Evolutionary conservation across 2,329 filamentous ascomycete species (phyloP), one percentile per base, ranked within the genome.

Genomic region (Trichoderma sp.): DNA sequence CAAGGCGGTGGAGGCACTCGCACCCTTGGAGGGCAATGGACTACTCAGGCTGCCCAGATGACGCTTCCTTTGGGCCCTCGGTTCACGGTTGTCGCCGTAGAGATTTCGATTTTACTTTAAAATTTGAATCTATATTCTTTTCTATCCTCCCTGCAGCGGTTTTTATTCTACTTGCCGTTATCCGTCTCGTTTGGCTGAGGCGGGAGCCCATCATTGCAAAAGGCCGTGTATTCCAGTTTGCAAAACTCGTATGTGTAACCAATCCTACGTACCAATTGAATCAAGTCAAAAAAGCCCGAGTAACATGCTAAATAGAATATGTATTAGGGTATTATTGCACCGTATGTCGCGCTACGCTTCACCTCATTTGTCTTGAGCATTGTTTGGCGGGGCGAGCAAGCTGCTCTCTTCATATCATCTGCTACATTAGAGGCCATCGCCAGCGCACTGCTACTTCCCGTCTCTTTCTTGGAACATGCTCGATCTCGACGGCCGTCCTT

Each of bases 71-170:
- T 24, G 87, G 87, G 3, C 87, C 87, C 0, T 77, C 79, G 7
- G 85, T 89, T n/a, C 77, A 77, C 11, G 86, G 85, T 27, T 89
- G 87, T 74, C 41, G 0, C 6, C 85, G 87, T 11, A 84, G 81
- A 68, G 84, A 87, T 75, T 89, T 89, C 73, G 87, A 89, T 78
- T 88, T 89, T 75, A 89, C 87, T 1, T 80, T 88, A 67, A 83
- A 82, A 33, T 89, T 89, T 72, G 87, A 89, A 78, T 82, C 85
- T 24, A 81, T 87, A 4, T 83, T 88, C 67, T 82, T 89, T n/a
- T 83, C 84, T 1, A 82, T 88, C 9, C 79, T 86, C 3, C 87
- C 87, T 0, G 80, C 84, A 0, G 78, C 82, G 1, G 71, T 87
- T 0, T 87, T 88, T 56, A 77, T 86, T 14, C 76, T 82, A 0